phyloP scores from a whole-genome alignment of 331 rosid genomes.

The Telfairia occidentalis region DNA sequence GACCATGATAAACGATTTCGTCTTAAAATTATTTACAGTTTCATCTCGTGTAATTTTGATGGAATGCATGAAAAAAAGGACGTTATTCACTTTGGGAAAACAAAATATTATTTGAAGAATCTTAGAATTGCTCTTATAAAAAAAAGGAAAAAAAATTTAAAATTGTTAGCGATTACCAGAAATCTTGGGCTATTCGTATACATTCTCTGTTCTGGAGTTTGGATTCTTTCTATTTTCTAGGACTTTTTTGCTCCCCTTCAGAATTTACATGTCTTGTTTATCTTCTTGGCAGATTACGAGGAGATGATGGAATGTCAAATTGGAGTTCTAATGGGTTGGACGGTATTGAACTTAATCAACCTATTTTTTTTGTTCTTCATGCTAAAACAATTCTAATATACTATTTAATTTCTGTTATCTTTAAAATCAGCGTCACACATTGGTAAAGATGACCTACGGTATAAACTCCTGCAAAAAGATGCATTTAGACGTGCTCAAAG shows the following conservation, averaged over 20 bases:
- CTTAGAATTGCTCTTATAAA: too few relatives aligned
- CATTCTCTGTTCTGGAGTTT: neutral
- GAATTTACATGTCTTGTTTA: neutral
- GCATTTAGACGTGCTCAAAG: conserved; percentile 33
- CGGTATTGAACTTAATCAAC: conserved; percentile 38
- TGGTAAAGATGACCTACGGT: conserved; percentile 71
- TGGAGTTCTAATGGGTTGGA: conserved; percentile 28
- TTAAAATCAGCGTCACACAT: conserved; percentile 31
- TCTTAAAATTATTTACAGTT: neutral
- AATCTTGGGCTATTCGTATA: neutral
- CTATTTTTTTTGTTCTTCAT: conserved; percentile 3
- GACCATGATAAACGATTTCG: neutral
- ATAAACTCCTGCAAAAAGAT: conserved; percentile 69
- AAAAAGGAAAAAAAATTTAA: too few relatives aligned
- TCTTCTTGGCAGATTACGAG: conserved; percentile 51
- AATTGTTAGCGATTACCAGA: neutral
- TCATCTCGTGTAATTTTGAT: neutral
- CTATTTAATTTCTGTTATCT: conserved; percentile 8
- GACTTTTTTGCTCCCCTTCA: neutral
- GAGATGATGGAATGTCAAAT: conserved; percentile 31
- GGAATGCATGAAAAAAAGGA: neutral
- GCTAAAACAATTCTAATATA: neutral
- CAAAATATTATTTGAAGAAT: neutral
- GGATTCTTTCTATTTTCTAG: neutral
- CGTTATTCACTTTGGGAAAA: neutral